Evolutionary conservation across 768 basidiomycete genomes (phyloP).

Genomic region (Lyophyllum decastes): DNA sequence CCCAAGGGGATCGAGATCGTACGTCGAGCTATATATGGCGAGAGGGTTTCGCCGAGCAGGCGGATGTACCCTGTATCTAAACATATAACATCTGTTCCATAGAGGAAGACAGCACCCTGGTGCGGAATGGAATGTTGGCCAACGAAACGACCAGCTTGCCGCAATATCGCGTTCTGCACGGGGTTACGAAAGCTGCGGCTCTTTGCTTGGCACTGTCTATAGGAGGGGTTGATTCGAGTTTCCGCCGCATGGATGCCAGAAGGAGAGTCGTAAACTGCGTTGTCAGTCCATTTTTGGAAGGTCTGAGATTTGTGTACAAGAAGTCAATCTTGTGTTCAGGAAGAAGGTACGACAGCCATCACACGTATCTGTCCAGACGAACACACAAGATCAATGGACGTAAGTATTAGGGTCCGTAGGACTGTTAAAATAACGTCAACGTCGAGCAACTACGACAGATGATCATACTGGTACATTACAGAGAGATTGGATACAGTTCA

Average conservation of each 20-base stretch:
- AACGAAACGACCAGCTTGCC: background rate
- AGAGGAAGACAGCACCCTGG: background rate
- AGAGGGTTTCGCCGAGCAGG: constrained; percentile 8
- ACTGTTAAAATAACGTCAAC: background rate
- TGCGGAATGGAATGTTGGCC: background rate
- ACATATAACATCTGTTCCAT: background rate
- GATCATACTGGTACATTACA: background rate
- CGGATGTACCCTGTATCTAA: background rate
- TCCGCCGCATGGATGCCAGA: background rate
- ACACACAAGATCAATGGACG: background rate
- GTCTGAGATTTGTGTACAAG: background rate
- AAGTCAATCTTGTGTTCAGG: constrained; percentile 3
- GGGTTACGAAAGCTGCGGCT: constrained; percentile 9
- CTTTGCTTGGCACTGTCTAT: background rate
- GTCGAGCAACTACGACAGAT: background rate
- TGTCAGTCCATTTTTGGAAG: background rate
- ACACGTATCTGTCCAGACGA: background rate
- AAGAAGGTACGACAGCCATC: background rate
- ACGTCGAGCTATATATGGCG: constrained; percentile 1
- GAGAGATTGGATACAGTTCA: background rate
- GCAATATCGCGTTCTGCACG: background rate
- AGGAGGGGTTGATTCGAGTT: background rate
- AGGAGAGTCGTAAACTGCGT: constrained; percentile 12
- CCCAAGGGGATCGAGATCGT: constrained; percentile 7
- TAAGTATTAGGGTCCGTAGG: background rate